phyloP scores from a whole-genome alignment of 2,329 filamentous ascomycete genomes.

The Juglanconis juglandina region DNA sequence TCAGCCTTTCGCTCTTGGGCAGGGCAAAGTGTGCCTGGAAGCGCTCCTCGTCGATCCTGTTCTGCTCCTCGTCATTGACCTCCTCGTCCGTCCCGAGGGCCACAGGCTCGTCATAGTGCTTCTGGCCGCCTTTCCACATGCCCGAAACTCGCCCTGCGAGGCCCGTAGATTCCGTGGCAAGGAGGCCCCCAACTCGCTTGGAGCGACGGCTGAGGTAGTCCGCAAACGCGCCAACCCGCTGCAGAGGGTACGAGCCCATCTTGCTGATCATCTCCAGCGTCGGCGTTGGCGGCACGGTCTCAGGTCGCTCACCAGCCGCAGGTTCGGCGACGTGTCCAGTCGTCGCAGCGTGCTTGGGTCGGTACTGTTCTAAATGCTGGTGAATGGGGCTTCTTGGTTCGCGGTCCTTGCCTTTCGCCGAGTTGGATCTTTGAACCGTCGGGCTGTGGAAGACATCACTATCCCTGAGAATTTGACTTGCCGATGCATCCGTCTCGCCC shows the following conservation, averaged over 20 bases:
- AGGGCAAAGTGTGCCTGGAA: slow-evolving; percentile 89
- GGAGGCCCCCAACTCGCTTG: slow-evolving; percentile 73
- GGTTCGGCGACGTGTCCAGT: slow-evolving; percentile 35
- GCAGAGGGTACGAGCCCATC: slow-evolving; percentile 72
- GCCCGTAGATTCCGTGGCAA: slow-evolving; percentile 90
- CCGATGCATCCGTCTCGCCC: slow-evolving; percentile 72
- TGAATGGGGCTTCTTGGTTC: slow-evolving; percentile 12
- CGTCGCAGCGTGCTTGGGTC: slow-evolving; percentile 33
- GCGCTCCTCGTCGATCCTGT: slow-evolving; percentile 63
- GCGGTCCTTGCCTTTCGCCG: slow-evolving; percentile 27
- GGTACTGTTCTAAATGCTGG: slow-evolving; percentile 6
- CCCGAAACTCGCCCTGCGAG: slow-evolving; percentile 96
- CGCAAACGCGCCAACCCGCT: slow-evolving; percentile 78
- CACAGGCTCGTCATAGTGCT: slow-evolving; percentile 72
- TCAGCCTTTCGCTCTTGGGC: slow-evolving; percentile 76
- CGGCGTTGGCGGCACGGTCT: slow-evolving; percentile 34
- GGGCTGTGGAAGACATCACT: slow-evolving; percentile 87
- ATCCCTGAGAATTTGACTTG: slow-evolving; percentile 82
- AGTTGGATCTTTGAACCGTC: slow-evolving; percentile 55
- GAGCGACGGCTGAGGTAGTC: slow-evolving; percentile 77
- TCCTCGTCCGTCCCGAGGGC: slow-evolving; percentile 53
- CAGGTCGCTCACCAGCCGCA: slow-evolving; percentile 23
- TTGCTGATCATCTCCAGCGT: slow-evolving; percentile 52
- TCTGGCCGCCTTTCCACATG: slow-evolving; percentile 90
- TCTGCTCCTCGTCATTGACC: slow-evolving; percentile 49